A percentile compares a stretch with the other conserved stretches of the same genome.
These are phyloP conservation scores for Glutinoglossum americanum DNA, from an alignment of 495 filamentous ascomycete species.

Conservation along the genomic window DNA sequence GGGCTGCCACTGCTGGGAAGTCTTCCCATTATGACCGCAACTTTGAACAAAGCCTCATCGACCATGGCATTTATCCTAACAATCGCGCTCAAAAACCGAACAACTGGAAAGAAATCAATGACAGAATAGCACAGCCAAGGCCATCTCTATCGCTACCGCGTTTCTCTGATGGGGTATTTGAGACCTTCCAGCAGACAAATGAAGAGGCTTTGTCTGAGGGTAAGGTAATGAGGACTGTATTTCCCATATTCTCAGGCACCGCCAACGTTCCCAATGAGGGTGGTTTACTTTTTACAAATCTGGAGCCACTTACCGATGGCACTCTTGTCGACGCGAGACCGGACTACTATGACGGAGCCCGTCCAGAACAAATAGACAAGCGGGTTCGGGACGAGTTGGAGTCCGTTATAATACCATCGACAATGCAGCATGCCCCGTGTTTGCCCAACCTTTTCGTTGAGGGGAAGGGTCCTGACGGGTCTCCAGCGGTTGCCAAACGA, in stretches of 20 bases:
- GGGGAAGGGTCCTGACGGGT: slow-evolving; percentile 14
- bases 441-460: slow-evolving; percentile 20
- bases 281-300: slow-evolving; percentile 16
- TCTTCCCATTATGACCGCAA: slow-evolving; percentile 12
- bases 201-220: slow-evolving; percentile 15
- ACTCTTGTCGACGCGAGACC: slow-evolving; percentile 15
- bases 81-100: slow-evolving; percentile 5
- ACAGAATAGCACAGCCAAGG: slow-evolving; percentile 13
- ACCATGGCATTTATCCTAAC: slow-evolving; percentile 15
- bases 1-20: slow-evolving; percentile 6
- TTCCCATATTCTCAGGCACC: slow-evolving; percentile 18
- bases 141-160: slow-evolving; percentile 20
- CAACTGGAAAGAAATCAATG: slow-evolving; percentile 15
- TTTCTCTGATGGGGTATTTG: slow-evolving; percentile 14
- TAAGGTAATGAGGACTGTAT: slow-evolving; percentile 13
- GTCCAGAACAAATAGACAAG: slow-evolving; percentile 10
- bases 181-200: slow-evolving; percentile 14
- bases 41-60: slow-evolving; percentile 19
- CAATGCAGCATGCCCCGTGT: slow-evolving; percentile 13
- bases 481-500: slow-evolving; percentile 13
- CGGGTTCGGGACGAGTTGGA: slow-evolving; percentile 11
- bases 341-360: slow-evolving; percentile 22
- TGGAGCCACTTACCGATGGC: slow-evolving; percentile 16
- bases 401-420: slow-evolving; percentile 19
- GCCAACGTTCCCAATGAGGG: slow-evolving; percentile 8